Evolutionary conservation across 805 yeast genomes (phyloP).

Genomic region (Priceomyces castillae): DNA sequence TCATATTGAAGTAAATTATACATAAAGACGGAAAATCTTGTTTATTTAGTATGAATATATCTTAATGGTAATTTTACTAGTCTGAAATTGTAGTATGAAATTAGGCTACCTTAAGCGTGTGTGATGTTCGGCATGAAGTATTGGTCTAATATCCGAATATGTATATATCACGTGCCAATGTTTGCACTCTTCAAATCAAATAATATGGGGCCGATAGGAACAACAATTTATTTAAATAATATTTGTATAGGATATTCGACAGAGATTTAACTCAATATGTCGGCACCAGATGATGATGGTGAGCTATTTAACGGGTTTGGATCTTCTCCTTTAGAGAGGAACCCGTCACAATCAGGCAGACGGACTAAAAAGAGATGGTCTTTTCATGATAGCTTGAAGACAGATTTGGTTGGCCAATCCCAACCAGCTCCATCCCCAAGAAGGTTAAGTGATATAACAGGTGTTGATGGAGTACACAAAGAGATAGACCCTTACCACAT

Average conservation of each 20-base stretch:
- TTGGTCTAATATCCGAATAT: too few relatives aligned
- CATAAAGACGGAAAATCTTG: conserved; percentile 9
- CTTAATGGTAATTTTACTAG: conserved; percentile 12
- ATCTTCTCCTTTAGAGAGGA: conserved; percentile 28
- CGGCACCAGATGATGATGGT: conserved; percentile 27
- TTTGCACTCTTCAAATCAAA: too few relatives aligned
- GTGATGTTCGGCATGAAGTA: too few relatives aligned
- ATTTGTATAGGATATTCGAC: too few relatives aligned
- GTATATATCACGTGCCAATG: background rate
- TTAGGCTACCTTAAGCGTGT: too few relatives aligned
- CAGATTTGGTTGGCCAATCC: conserved; percentile 37
- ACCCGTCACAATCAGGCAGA: conserved; percentile 26
- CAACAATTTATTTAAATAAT: too few relatives aligned
- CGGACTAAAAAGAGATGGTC: conserved; percentile 44
- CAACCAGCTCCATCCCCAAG: conserved; percentile 26
- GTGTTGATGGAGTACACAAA: conserved; percentile 62
- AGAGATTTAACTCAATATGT: conserved; percentile 6
- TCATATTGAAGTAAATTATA: conserved; percentile 12
- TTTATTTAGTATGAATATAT: conserved; percentile 17
- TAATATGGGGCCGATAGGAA: too few relatives aligned
- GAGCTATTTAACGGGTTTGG: conserved; percentile 39
- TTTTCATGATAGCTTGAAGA: conserved; percentile 35
- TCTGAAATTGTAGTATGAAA: background rate
- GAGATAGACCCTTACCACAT: conserved; percentile 59
- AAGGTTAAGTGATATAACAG: conserved; percentile 40